Evolutionary conservation across 1,284 basidiomycete genomes (phyloP), one percentile per base, ranked within the genome.

Genomic region (Sanghuangporus sanghuang): DNA sequence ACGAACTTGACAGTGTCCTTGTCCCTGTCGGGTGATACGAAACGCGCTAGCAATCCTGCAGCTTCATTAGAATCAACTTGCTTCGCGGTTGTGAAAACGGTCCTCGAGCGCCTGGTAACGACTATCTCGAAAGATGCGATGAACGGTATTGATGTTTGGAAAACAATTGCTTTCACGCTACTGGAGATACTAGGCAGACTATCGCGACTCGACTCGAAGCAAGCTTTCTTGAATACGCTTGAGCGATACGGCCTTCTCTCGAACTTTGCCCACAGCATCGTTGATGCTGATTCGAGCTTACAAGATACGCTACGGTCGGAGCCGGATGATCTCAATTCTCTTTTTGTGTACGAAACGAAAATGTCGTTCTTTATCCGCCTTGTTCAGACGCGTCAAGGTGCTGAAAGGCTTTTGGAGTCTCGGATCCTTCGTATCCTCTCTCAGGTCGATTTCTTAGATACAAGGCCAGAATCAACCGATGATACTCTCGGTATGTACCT

Each of bases 331-430:
- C 77, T 99, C 21, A 96, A 98, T 71, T 83, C 93, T 0, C 80
- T 96, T 54, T 98, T 97, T 75, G 93, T 98, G 14, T 98, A 96
- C 71, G 96, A 98, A 74, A 86, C 95, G 14, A 95, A 96, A 75
- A 88, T 97, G 82, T 90, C 93, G 0, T 80, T 97, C 67, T 85
- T 98, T 62, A 85, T 90, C 35, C 85, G 93, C 36, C 85, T 98
- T 75, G 87, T 93, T 0, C 88, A 94, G 70, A 90, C 85, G 0
- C 81, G 91, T 54, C 78, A 82, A 67, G 96, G 96, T 2, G 93
- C 95, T 0, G 95, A 97, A 71, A 85, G 89, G 57, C 77, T 98
- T 32, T 75, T 98, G 7, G 94, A 96, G 65, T 84, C 87, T 2
- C 89, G 91, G 59, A 70, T 96, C 2, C 81, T 98, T 21, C 82